Conservation (phyloP, 176 grass and related monocot genomes). For the Oryza longistaminata region DNA sequence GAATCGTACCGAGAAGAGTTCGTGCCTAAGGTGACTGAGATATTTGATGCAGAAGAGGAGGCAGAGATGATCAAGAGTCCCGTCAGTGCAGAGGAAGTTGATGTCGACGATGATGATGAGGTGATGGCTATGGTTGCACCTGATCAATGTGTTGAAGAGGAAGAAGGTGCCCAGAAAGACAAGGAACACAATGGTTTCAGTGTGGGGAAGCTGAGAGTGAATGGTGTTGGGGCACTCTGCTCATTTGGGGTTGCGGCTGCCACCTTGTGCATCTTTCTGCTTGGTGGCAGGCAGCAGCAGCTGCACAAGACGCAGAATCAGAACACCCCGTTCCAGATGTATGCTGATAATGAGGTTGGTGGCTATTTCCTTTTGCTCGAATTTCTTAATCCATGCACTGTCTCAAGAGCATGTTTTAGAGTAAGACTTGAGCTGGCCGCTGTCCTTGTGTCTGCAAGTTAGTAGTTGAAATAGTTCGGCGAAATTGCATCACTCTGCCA, state of each 20-base stretch:
- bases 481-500: background rate
- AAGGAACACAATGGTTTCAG: conserved; percentile 36
- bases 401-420: background rate
- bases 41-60: conserved; percentile 35
- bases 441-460: background rate
- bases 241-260: conserved; percentile 78
- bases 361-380: background rate
- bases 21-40: background rate
- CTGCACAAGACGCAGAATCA: conserved; percentile 36
- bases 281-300: conserved; percentile 52
- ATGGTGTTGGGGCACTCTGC: conserved; percentile 74
- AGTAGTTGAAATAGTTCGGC: background rate
- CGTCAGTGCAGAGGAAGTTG: background rate
- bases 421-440: background rate
- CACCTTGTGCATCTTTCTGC: conserved; percentile 65
- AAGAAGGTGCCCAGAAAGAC: conserved; percentile 13
- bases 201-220: conserved; percentile 48
- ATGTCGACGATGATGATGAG: conserved; percentile 17
- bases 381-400: background rate
- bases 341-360: conserved; percentile 59
- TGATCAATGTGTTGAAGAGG: conserved; percentile 3
- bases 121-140: conserved; percentile 19
- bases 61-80: conserved; percentile 3
- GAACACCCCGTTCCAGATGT: conserved; percentile 69
- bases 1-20: background rate